These are phyloP conservation scores for Auricularia sp. DNA, from an alignment of 768 basidiomycete species.

Conservation along the genomic window DNA sequence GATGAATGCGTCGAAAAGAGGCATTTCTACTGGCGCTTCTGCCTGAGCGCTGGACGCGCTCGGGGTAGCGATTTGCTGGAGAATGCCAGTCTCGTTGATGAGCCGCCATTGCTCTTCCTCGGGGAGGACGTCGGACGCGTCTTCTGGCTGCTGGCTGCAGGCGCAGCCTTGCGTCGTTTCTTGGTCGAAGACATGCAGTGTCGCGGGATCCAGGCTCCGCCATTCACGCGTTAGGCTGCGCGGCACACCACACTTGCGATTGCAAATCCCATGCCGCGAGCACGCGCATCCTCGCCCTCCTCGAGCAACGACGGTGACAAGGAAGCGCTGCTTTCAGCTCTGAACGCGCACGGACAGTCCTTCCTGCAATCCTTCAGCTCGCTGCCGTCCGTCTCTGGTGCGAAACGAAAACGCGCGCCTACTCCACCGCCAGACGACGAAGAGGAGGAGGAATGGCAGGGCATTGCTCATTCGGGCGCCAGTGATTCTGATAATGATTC, in stretches of 20 bases:
- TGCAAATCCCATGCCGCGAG: too few relatives aligned
- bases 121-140: constrained; percentile 38
- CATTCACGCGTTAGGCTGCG: too few relatives aligned
- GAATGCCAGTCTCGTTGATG: constrained; percentile 49
- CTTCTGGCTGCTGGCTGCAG: constrained; percentile 6
- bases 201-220: too few relatives aligned
- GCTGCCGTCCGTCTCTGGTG: constrained; percentile 3
- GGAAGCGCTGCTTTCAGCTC: constrained; percentile 2
- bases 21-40: not conserved
- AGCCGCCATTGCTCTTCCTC: constrained; percentile 74
- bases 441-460: constrained; percentile 9
- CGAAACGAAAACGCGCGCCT: constrained; percentile 14
- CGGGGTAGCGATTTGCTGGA: constrained; percentile 13
- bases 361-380: constrained; percentile 34
- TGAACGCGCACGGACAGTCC: constrained; percentile 37
- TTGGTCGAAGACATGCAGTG: not conserved
- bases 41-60: not conserved
- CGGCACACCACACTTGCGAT: too few relatives aligned
- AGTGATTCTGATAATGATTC: not conserved
- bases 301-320: too few relatives aligned
- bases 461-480: constrained; percentile 1
- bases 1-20: constrained; percentile 29
- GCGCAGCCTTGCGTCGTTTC: constrained; percentile 4
- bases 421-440: not conserved
- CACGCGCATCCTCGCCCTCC: too few relatives aligned